Conservation (phyloP, 305 asterid species). For the Solanum hybrid region DNA sequence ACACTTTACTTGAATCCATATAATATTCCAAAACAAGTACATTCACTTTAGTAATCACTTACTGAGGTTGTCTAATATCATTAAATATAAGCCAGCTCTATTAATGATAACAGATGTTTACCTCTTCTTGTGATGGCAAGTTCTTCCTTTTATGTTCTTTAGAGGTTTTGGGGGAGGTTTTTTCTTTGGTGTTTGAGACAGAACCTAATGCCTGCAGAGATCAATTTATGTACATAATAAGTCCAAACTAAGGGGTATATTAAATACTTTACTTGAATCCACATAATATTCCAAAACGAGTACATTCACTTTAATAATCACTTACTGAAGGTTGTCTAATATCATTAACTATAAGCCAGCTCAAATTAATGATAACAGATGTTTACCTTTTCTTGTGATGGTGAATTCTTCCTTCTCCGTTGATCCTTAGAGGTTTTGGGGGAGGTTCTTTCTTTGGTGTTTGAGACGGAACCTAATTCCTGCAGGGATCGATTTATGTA, state of each 20-base stretch:
- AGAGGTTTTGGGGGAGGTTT: constrained; percentile 2
- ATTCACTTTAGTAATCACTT: not conserved
- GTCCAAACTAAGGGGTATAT: not conserved
- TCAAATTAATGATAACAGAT: not conserved
- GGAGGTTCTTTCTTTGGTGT: not conserved
- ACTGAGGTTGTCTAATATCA: not conserved
- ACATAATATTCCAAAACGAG: not conserved
- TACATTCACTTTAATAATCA: not conserved
- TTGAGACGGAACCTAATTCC: constrained; percentile 11
- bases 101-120: not conserved
- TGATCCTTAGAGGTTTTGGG: constrained; percentile 11
- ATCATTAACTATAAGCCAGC: not conserved
- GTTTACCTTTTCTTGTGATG: constrained; percentile 18
- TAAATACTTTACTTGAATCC: not conserved
- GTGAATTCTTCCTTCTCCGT: constrained; percentile 9
- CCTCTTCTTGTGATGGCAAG: constrained; percentile 15
- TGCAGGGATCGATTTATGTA: not conserved
- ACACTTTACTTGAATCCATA: not conserved
- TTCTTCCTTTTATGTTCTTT: constrained; percentile 9
- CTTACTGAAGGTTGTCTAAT: not conserved
- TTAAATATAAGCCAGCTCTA: not conserved
- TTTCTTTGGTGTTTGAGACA: constrained; percentile 8
- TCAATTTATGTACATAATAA: not conserved
- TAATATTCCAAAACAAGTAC: not conserved
- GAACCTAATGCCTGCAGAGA: constrained; percentile 9